These are phyloP conservation scores for Metarhizium rileyi DNA, from an alignment of 2,329 filamentous ascomycete species.

Conservation along the genomic window DNA sequence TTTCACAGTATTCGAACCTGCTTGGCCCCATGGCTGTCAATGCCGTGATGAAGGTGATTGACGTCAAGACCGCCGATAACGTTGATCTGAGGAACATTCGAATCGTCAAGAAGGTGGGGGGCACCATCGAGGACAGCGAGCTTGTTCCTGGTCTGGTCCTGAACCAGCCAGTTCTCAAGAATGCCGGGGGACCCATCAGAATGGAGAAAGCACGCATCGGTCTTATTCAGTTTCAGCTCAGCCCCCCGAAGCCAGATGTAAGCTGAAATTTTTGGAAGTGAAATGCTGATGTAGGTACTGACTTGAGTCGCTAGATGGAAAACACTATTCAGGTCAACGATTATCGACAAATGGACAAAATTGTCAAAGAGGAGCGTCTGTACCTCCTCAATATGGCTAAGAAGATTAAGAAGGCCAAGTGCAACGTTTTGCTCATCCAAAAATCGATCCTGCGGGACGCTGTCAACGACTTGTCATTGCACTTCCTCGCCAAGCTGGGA, in stretches of 20 bases:
- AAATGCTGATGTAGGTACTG: conserved; percentile 9
- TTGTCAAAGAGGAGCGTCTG: conserved; percentile 95
- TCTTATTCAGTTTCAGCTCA: conserved; percentile 96
- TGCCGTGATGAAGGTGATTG: conserved; percentile 90
- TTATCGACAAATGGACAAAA: conserved; percentile 99
- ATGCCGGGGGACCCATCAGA: conserved; percentile 75
- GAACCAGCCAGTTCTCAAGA: conserved; percentile 88
- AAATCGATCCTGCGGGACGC: conserved; percentile 97
- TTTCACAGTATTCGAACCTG: conserved; percentile 90
- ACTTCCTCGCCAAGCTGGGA: conserved; percentile 95
- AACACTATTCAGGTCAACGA: conserved; percentile 99
- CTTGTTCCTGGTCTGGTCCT: conserved; percentile 91
- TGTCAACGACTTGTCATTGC: conserved; percentile 92
- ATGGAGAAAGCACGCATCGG: conserved; percentile 98
- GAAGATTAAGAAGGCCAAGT: conserved; percentile 99
- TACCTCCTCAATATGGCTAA: conserved; percentile 98
- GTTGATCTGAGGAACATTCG: conserved; percentile 95
- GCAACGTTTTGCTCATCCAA: conserved; percentile 95
- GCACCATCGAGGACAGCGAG: conserved; percentile 97
- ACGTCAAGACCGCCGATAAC: conserved; percentile 90
- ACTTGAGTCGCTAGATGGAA: conserved; percentile 62
- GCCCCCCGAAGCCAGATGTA: conserved; percentile 93
- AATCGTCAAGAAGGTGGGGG: conserved; percentile 94
- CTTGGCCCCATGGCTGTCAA: conserved; percentile 98
- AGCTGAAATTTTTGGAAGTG: conserved; percentile 20